Evolutionary conservation across 2,329 filamentous ascomycete species (phyloP).

Genomic region (Teratosphaeria epicoccoides): DNA sequence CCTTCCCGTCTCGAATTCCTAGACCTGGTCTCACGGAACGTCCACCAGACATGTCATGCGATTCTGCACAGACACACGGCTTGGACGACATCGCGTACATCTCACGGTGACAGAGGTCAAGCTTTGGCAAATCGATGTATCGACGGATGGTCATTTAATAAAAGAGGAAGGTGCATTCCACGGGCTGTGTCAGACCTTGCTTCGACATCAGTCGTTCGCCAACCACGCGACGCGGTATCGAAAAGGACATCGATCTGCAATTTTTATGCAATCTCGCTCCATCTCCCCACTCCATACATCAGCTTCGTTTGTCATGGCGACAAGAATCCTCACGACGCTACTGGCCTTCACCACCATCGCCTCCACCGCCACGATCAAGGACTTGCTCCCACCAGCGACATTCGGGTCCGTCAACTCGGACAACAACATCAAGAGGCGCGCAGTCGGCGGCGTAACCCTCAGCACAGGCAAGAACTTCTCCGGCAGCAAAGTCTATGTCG

Average conservation of each 20-base stretch:
- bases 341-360: neutral
- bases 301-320: too few relatives aligned
- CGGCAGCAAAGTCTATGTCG: constrained; percentile 13
- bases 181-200: neutral
- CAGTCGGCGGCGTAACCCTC: constrained; percentile 20
- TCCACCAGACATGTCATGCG: neutral
- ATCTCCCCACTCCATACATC: neutral
- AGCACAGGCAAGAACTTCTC: constrained; percentile 18
- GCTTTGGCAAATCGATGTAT: neutral
- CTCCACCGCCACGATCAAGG: neutral
- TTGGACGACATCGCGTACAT: neutral
- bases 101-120: neutral
- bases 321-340: neutral
- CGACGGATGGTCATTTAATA: neutral
- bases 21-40: neutral
- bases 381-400: neutral
- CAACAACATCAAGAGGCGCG: neutral
- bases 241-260: too few relatives aligned
- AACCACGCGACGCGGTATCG: neutral
- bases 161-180: neutral
- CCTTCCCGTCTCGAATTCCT: neutral
- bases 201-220: neutral
- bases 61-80: neutral
- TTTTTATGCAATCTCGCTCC: too few relatives aligned
- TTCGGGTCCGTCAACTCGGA: neutral